Base-by-base conservation (phyloP, 2,329 filamentous ascomycete species). In the Sarocladiaceae sp. region DNA sequence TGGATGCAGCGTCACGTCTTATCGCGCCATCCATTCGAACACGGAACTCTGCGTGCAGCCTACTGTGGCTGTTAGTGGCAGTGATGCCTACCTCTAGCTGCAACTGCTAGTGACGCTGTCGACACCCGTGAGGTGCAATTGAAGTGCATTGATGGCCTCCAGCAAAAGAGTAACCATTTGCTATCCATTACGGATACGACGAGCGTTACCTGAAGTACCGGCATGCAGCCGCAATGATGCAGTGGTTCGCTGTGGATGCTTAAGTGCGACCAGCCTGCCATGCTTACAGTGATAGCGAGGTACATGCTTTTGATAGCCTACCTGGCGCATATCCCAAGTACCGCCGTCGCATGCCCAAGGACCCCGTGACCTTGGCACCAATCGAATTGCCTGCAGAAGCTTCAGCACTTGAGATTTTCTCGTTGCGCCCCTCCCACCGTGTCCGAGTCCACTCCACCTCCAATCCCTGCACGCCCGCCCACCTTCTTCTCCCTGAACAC, bases 51-150 rank as follows among this genome's bases (percentile, higher is more conserved):
- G 13, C 44, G 44, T 20, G 26, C 26, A 18, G 26, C 8, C 4
- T 33, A 28, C 17, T 29, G 44, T 26, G 22, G 26, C 44, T 48
- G 23, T 13, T 25, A n/a, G 10, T 44, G 17, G 23, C n/a, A n/a
- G n/a, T n/a, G n/a, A n/a, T n/a, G n/a, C n/a, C n/a, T n/a, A n/a
- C n/a, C n/a, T n/a, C n/a, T 44, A 5, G 23, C 22, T 44, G 23
- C 12, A 26, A n/a, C n/a, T n/a, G n/a, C n/a, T n/a, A n/a, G n/a
- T n/a, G n/a, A n/a, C n/a, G 44, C 25, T 48, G 26, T 48, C n/a
- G 44, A 33, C 44, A 48, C 44, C 44, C 26, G 44, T 8, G 44
- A 48, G 44, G 44, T 48, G 26, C 23, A 17, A 46, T 17, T n/a
- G 40, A 4, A 22, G 23, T 42, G 33, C 33, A 12, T 36, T 36